Conservation (phyloP, 2,329 filamentous ascomycete species). For the Sporothrix pallida region DNA sequence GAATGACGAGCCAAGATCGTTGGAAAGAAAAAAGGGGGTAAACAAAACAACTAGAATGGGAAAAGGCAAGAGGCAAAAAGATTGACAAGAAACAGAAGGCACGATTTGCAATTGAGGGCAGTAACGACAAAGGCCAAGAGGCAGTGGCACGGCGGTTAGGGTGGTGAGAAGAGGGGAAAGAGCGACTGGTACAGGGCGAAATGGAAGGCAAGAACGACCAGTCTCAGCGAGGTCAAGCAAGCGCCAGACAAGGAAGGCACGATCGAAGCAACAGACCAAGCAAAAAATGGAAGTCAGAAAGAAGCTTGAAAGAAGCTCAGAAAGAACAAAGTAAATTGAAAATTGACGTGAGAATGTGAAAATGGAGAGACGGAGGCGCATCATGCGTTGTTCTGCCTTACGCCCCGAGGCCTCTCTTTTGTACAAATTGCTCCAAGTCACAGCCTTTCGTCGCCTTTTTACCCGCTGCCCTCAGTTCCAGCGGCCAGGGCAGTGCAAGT, state of each 20-base stretch:
- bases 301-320: conserved; percentile 5
- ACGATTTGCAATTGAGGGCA: background rate
- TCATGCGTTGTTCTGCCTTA: conserved; percentile 22
- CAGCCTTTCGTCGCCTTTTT: conserved; percentile 24
- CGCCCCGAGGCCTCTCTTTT: conserved; percentile 16
- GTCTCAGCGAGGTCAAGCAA: background rate
- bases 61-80: background rate
- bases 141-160: background rate
- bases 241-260: conserved; percentile 12
- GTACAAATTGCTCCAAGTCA: conserved; percentile 8
- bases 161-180: background rate
- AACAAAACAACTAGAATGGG: background rate
- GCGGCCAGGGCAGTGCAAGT: conserved; percentile 8
- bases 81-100: background rate
- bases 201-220: background rate
- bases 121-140: background rate
- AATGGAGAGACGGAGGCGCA: background rate
- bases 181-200: background rate
- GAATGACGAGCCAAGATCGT: conserved; percentile 15
- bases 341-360: background rate
- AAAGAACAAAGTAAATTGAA: background rate
- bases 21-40: background rate
- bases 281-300: background rate
- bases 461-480: background rate
- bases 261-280: background rate